Base-by-base conservation (phyloP, 768 basidiomycete genomes). In the Termitomyces sp. region DNA sequence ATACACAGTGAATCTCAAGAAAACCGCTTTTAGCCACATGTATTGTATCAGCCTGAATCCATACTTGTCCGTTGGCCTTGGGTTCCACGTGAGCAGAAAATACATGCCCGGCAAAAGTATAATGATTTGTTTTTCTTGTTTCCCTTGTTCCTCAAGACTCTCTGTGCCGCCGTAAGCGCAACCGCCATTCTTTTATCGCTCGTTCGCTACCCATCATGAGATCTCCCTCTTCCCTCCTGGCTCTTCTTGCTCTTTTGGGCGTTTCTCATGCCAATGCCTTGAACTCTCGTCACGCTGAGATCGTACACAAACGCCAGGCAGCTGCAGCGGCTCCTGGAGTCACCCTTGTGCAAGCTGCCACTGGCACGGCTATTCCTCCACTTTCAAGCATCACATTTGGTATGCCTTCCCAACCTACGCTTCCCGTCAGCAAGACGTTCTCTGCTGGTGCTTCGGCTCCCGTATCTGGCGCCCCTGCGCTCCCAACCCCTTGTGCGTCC, bases 401-500 rank as follows among this genome's bases (percentile, higher is more conserved):
- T 53, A 88, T 88, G 84, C 70, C 86, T 5, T 71, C 79, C 6
- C 74, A 76, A 6, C 59, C 79, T 3, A 76, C 81, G 0, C 73
- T 79, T 1, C 65, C 80, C 1, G 71, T 82, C 17, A 73, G 82
- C 3, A 67, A 80, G 3, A 84, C 84, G 0, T 88, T 72, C 62
- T 35, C 79, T 0, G 69, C 84, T 41, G 90, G 90, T 1, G 80
- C 84, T 28, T 75, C 76, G 0, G 79, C 86, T 3, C 82, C 87
- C 1, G 72, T 88, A 41, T 63, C 80, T 32, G 86, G 87, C 57
- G 92, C 82, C 1, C 88, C 88, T 2, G 57, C 71, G 2, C 72
- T 94, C 10, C 92, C 92, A 0, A 73, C 79, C 0, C 67, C 77
- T n/a, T 84, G 88, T 88, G 68, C 57, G 79, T 71, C 2, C 19